Base-by-base conservation (phyloP, 2,329 filamentous ascomycete genomes). In the Ophiobolus disseminans region DNA sequence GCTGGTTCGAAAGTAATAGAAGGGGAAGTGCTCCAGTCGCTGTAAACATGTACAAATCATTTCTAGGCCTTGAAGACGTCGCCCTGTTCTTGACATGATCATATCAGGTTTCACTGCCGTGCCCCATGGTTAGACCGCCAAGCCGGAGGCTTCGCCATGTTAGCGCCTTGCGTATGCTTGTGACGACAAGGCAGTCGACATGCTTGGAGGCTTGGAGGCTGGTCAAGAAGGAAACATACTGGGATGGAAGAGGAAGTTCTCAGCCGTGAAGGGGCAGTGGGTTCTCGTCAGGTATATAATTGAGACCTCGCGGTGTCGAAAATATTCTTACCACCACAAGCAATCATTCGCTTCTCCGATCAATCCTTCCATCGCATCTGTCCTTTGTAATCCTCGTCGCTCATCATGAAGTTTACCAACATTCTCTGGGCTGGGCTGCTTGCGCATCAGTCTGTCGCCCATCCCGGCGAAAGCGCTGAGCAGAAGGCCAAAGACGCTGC, bases 381-480 rank as follows among this genome's bases (percentile, higher is more conserved):
- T n/a, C n/a, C n/a, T n/a, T n/a, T n/a, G n/a, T n/a, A n/a, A n/a
- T n/a, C n/a, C n/a, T n/a, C n/a, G n/a, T n/a, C n/a, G 32, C 16
- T 38, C 53, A 58, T 30, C 32, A 67, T 67, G 63, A 60, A 61
- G 49, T 36, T 65, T 21, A 57, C 67, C 8, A 48, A 60, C 25
- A 47, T 69, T 20, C 32, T 69, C 25, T 58, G 60, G 37, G 56
- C 62, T 39, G 55, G 59, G 38, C 49, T 74, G 26, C 58, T 69
- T n/a, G 55, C 60, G 31, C 60, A 63, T 37, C 55, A 59, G 25
- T 50, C 58, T n/a, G 22, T 58, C 44, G 72, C 75, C 19, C 75
- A 76, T 31, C 74, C 74, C 0, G 74, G 73, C 17, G 66, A 75
- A 31, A 62, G 55, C 34, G 28, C 50, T n/a, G 58, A 54, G 40